Evolutionary conservation across 2,329 filamentous ascomycete genomes (phyloP).

Genomic region (Venturia asperata): DNA sequence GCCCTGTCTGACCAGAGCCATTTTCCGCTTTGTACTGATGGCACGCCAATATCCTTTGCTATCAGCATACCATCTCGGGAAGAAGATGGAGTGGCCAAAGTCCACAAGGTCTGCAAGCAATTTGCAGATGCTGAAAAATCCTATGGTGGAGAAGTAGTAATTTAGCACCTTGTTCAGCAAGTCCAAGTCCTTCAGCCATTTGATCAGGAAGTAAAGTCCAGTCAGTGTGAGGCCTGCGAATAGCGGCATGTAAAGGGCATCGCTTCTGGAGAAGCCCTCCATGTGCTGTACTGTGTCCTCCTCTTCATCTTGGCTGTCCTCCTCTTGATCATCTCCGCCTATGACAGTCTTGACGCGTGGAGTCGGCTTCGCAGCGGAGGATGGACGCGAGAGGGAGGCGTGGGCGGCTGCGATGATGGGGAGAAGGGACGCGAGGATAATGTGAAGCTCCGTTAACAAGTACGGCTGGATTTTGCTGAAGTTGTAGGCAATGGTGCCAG

Average conservation of each 20-base stretch:
- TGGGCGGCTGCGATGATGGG: slow-evolving; percentile 82
- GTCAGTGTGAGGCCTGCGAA: slow-evolving; percentile 65
- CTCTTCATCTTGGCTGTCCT: slow-evolving; percentile 46
- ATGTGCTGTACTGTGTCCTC: slow-evolving; percentile 50
- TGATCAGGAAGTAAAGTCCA: slow-evolving; percentile 79
- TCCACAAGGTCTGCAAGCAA: slow-evolving; percentile 65
- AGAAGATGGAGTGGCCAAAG: slow-evolving; percentile 26
- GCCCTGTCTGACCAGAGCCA: slow-evolving; percentile 27
- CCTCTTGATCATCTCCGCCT: slow-evolving; percentile 42
- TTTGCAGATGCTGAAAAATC: slow-evolving; percentile 66
- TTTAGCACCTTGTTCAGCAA: slow-evolving; percentile 77
- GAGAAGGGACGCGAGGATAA: slow-evolving; percentile 63
- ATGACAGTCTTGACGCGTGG: slow-evolving; percentile 40
- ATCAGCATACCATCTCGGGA: slow-evolving; percentile 46
- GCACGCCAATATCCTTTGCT: slow-evolving; percentile 46
- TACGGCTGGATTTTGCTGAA: slow-evolving; percentile 35
- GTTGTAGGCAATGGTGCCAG: slow-evolving; percentile 39
- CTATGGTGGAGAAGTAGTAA: slow-evolving; percentile 74
- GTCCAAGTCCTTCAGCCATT: slow-evolving; percentile 75
- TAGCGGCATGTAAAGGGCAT: slow-evolving; percentile 79
- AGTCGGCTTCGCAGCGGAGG: slow-evolving; percentile 62
- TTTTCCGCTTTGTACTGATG: slow-evolving; percentile 30
- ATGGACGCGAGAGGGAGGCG: slow-evolving; percentile 74
- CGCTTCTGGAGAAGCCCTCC: slow-evolving; percentile 64
- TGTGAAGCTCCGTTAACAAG: slow-evolving; percentile 53